Conservation (phyloP, 108 stramenopile species). For the Nitzschia sp. region DNA sequence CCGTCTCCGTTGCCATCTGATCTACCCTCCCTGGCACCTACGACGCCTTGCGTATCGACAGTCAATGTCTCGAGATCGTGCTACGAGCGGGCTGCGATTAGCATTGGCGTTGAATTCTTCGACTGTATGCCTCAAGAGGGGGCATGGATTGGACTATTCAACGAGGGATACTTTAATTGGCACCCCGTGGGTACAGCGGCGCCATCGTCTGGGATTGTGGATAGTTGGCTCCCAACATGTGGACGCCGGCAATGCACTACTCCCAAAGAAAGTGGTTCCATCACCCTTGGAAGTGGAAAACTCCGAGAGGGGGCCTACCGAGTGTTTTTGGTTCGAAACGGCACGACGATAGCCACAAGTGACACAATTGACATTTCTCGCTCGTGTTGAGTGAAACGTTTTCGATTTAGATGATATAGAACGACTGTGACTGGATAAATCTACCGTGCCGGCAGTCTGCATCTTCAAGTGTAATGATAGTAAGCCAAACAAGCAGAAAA, state of each 20-base stretch:
- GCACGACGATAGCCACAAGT: too few species aligned
- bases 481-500: too few species aligned
- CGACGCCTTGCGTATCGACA: background rate
- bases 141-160: constrained; percentile 12
- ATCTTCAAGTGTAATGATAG: too few species aligned
- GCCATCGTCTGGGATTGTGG: background rate
- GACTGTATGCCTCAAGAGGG: background rate
- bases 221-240: background rate
- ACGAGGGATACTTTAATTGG: background rate
- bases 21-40: background rate
- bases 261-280: background rate
- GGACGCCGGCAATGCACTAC: background rate
- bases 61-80: background rate
- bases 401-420: too few species aligned
- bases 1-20: background rate
- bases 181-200: background rate
- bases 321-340: background rate
- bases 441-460: too few species aligned
- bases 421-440: too few species aligned
- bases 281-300: background rate
- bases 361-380: background rate
- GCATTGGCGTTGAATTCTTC: background rate
- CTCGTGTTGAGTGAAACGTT: background rate
- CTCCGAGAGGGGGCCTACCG: background rate
- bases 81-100: background rate